These are phyloP conservation scores for Rhodotorula sp. DNA, from an alignment of 1,284 basidiomycete species.

Conservation along the genomic window DNA sequence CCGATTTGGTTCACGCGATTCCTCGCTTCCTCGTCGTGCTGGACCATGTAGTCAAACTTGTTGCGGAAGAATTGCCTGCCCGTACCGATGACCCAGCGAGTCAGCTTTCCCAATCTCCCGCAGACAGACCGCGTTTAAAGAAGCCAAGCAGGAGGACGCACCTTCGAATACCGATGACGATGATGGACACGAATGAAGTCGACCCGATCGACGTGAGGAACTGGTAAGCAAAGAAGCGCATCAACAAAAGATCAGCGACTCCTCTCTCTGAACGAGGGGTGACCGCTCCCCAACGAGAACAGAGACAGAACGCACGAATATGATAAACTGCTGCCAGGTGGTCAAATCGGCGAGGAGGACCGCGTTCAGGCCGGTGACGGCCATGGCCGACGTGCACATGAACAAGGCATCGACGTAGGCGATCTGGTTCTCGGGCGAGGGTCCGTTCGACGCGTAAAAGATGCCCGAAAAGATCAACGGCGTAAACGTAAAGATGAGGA, in stretches of 20 bases:
- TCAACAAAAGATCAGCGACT: no score
- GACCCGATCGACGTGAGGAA: conserved; percentile 35
- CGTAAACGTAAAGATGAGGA: conserved; percentile 48
- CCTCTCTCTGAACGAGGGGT: background rate
- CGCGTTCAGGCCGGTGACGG: conserved; percentile 39
- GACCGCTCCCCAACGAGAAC: no score
- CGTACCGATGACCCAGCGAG: no score
- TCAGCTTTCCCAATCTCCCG: no score
- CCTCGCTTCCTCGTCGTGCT: conserved; percentile 51
- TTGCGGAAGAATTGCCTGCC: conserved; percentile 69
- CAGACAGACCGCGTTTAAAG: no score
- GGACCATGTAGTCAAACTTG: conserved; percentile 68
- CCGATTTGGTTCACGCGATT: conserved; percentile 48
- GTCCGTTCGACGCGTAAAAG: conserved; percentile 50
- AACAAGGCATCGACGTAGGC: conserved; percentile 50
- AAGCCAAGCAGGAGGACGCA: conserved; percentile 5
- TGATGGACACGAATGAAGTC: conserved; percentile 38
- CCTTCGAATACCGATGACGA: conserved; percentile 43
- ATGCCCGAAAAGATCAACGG: conserved; percentile 49
- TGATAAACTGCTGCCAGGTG: conserved; percentile 41
- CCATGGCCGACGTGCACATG: conserved; percentile 26
- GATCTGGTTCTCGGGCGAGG: conserved; percentile 40
- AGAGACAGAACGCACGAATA: conserved; percentile 29
- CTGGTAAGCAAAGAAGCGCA: conserved; percentile 5
- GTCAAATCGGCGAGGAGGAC: conserved; percentile 35